These are phyloP conservation scores for Talaromyces piceae DNA, from an alignment of 2,329 filamentous ascomycete genomes.

Conservation along the genomic window DNA sequence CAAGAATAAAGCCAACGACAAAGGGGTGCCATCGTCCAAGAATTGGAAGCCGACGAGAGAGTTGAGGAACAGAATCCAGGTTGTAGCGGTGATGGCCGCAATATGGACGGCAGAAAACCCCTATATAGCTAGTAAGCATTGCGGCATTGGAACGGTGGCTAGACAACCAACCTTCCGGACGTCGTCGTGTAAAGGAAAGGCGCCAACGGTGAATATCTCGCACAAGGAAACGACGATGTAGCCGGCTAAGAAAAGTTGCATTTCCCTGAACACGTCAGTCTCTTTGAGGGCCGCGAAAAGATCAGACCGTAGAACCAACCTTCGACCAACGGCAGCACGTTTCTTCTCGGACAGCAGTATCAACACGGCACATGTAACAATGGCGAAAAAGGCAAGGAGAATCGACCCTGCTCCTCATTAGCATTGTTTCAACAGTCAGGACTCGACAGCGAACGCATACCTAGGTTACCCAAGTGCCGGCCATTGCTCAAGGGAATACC, in stretches of 20 bases:
- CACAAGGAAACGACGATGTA: conserved; percentile 87
- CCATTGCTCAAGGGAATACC: conserved; percentile 66
- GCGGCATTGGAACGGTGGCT: neutral
- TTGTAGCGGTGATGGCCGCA: conserved; percentile 77
- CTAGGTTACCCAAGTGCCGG: conserved; percentile 71
- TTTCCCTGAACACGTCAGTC: conserved; percentile 60
- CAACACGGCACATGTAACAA: conserved; percentile 59
- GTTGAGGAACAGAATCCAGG: conserved; percentile 88
- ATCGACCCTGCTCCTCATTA: conserved; percentile 62
- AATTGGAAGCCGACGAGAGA: conserved; percentile 88
- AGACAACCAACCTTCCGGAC: conserved; percentile 58
- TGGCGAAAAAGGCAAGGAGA: conserved; percentile 69
- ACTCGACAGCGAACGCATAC: conserved; percentile 36
- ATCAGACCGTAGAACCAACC: conserved; percentile 47
- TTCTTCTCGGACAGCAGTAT: conserved; percentile 79
- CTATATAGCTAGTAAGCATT: conserved; percentile 36
- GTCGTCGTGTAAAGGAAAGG: conserved; percentile 64
- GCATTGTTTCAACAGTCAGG: neutral
- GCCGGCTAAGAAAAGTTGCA: conserved; percentile 84
- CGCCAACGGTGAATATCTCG: conserved; percentile 93
- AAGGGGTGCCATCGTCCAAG: conserved; percentile 81
- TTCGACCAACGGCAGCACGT: conserved; percentile 84
- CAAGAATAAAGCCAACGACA: conserved; percentile 70
- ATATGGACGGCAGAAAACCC: conserved; percentile 87
- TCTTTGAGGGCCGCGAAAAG: neutral